These are phyloP conservation scores for Exophiala sp. DNA, from an alignment of 2,329 filamentous ascomycete species.

Conservation along the genomic window DNA sequence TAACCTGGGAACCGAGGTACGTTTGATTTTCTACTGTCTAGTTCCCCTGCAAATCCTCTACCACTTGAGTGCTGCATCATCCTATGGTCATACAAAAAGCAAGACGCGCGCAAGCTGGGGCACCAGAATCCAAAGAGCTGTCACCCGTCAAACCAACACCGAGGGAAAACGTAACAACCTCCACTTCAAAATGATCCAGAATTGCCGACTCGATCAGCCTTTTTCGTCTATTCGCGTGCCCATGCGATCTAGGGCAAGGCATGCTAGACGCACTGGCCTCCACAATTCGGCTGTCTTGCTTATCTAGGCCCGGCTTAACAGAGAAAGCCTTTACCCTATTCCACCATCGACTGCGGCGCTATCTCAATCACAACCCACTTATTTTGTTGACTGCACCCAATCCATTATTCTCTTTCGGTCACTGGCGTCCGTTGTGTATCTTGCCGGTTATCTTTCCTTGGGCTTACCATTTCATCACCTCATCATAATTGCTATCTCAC, in stretches of 20 bases:
- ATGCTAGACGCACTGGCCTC: not conserved
- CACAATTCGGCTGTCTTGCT: not conserved
- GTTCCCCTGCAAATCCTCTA: not conserved
- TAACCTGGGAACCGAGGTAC: slow-evolving; percentile 17
- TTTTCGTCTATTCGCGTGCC: not conserved
- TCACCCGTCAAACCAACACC: too few species aligned
- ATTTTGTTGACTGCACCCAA: too few species aligned
- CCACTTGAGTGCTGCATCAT: not conserved
- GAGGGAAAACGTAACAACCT: too few species aligned
- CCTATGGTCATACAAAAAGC: too few species aligned
- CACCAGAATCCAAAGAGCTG: too few species aligned
- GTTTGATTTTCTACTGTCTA: slow-evolving; percentile 1
- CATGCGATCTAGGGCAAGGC: too few species aligned
- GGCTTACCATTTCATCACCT: slow-evolving; percentile 2
- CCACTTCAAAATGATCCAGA: too few species aligned
- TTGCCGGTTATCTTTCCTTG: not conserved
- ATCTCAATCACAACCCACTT: not conserved
- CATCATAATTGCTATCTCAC: not conserved
- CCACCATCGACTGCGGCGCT: not conserved
- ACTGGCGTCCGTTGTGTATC: not conserved
- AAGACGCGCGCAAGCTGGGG: too few species aligned
- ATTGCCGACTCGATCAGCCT: too few species aligned
- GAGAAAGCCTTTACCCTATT: too few species aligned
- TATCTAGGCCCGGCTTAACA: slow-evolving; percentile 2
- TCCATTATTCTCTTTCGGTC: not conserved